Evolutionary conservation across 2,329 filamentous ascomycete species (phyloP).

Genomic region (Xylaria sp.): DNA sequence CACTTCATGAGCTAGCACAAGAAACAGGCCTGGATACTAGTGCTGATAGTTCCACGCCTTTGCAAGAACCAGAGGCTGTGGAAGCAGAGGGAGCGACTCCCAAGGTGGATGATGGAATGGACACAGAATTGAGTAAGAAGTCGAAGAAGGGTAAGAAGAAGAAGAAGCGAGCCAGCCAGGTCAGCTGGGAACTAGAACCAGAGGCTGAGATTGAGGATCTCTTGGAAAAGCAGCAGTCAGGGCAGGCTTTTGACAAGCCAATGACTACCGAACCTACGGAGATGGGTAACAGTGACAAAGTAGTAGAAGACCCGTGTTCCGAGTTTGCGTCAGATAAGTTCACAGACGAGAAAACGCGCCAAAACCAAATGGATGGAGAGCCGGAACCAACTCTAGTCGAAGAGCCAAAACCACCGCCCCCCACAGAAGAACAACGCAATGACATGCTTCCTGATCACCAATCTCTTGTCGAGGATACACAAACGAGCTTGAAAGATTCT

Average conservation of each 20-base stretch:
- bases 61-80: slow-evolving; percentile 14
- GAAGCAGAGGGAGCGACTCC: slow-evolving; percentile 25
- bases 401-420: slow-evolving; percentile 16
- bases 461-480: slow-evolving; percentile 29
- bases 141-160: slow-evolving; percentile 49
- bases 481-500: slow-evolving; percentile 33
- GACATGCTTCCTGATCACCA: slow-evolving; percentile 27
- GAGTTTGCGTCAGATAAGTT: slow-evolving; percentile 19
- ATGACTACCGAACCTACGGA: slow-evolving; percentile 20
- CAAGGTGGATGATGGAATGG: slow-evolving; percentile 27
- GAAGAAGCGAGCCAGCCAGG: slow-evolving; percentile 41
- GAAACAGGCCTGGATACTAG: neutral
- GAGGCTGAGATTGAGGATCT: slow-evolving; percentile 33
- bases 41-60: neutral
- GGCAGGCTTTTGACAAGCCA: slow-evolving; percentile 25
- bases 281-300: slow-evolving; percentile 13
- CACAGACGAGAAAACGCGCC: slow-evolving; percentile 9
- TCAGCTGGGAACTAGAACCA: slow-evolving; percentile 35
- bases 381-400: slow-evolving; percentile 16
- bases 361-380: slow-evolving; percentile 25
- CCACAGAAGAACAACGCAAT: slow-evolving; percentile 20
- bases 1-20: slow-evolving; percentile 1
- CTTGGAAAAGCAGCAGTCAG: slow-evolving; percentile 26
- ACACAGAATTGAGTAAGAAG: slow-evolving; percentile 39
- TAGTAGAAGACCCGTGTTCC: slow-evolving; percentile 15